Evolutionary conservation across 2,329 filamentous ascomycete genomes (phyloP), one percentile per base, ranked within the genome.

Genomic region (Cladosporium velox): DNA sequence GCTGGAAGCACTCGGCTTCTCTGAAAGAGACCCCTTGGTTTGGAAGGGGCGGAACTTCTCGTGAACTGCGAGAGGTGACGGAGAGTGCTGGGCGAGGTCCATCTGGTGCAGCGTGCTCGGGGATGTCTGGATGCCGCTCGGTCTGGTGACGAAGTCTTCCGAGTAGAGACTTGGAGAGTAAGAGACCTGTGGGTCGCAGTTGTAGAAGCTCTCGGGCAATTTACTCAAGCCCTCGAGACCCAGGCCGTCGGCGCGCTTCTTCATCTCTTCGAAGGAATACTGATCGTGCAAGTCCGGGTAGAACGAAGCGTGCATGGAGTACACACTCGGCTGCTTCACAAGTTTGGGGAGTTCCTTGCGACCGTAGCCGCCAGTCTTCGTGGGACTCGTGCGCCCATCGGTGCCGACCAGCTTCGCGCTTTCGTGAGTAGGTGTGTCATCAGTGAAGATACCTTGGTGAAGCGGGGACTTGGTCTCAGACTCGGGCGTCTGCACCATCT

Each of bases 81-180:
- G 62, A 35, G 52, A 58, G 24, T 8, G n/a, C 44, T 28, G 15
- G 10, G 41, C 41, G 10, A 47, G 21, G n/a, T 47, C 41, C 41
- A 47, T 47, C 6, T 55, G 49, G 4, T 55, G 32, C 15, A 32
- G 14, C 32, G 15, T 18, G 24, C 14, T 24, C 21, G 28, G 28
- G 5, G 24, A 38, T 10, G 15, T 44, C n/a, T 24, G 34, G 12
- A 35, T 52, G 60, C 11, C n/a, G 8, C 32, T 30, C 14, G 60
- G 60, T 49, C 38, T 55, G 35, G 38, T 11, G 38, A 14, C 14
- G 15, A 49, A 51, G 15, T 51, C 59, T 18, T 34, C 44, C 7
- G 70, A 71, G 66, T 75, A 76, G 55, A 74, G 65, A 65, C 73
- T 75, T 1, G 74, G 74, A 41, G 72, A 73, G 67, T 76, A 74